Evolutionary conservation across 129 eudicot species (phyloP), one percentile per base, ranked within the genome.

Genomic region (Artemisia annua): DNA sequence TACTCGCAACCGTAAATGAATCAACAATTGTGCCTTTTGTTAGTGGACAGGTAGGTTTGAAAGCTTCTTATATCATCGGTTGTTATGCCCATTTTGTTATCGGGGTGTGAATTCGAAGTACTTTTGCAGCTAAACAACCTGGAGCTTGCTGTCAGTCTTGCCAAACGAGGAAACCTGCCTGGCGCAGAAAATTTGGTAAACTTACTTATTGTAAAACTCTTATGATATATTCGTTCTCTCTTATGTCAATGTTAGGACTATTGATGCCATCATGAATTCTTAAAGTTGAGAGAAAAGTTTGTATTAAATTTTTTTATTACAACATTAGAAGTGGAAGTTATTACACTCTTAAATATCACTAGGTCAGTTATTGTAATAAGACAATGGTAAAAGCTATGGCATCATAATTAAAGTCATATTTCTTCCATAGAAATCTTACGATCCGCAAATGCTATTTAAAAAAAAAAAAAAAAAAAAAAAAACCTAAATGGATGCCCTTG

Each of bases 91-190:
- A 44, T 3, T 50, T 49, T 55, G 39, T 14, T 59, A 52, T 78
- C 17, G 35, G 28, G 55, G 3, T 48, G 5, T 63, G 18, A 48
- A 44, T 46, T 28, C 13, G 24, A 50, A 54, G 17, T 73, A 65
- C 68, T n/a, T 49, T 48, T 71, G 72, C 96, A 95, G 99, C 79
- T 91, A 61, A 95, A 95, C 79, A 95, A 95, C 81, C 83, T 95
- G 84, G 99, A 95, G 81, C 99, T 95, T 85, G 99, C 99, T 82
- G 99, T 95, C 56, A 95, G 85, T 87, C 99, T 95, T 78, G 99
- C 99, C n/a, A 95, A 95, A 83, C 80, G 99, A 65, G 99, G 99
- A 81, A 95, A 95, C 67, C 88, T 95, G 63, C 99, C 97, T 64
- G 99, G 99, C 76, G 99, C 99, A 48, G 99, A 95, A 78, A 95